Evolutionary conservation across 768 basidiomycete species (phyloP), one percentile per base, ranked within the genome.

Genomic region (Tulasnella sp.): DNA sequence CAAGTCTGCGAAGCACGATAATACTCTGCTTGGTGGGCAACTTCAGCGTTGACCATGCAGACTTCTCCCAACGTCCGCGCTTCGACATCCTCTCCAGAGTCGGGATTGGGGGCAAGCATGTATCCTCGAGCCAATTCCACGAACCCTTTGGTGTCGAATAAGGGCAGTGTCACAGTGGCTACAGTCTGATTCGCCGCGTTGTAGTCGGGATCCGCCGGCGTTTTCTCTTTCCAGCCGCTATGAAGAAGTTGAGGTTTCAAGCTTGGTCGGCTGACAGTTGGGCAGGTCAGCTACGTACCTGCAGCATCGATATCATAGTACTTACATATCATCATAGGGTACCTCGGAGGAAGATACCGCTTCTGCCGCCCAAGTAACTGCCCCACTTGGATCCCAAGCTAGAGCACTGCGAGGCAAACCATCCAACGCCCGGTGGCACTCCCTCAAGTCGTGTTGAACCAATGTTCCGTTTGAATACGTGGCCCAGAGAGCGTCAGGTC

Each of bases 241-340:
- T 60, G 44, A n/a, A 76, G 37, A 9, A 77, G 72, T 11, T 77
- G 79, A 12, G 28, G 50, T 31, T 40, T 60, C 37, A 77, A 46
- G 14, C 79, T 79, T 28, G 79, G 78, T 28, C 28, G 64, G 28
- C 64, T 69, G 34, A 18, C 2, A 20, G 6, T 31, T 69, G 64
- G 6, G 9, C 0, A 11, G 14, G 18, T 69, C 20, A 69, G 64
- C 64, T 14, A 37, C 34, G 34, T 18, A 14, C 6, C 31, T 9
- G 64, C 34, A 34, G 2, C 2, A 50, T 28, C 48, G 31, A 24
- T n/a, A 48, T 3, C 20, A n/a, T 40, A 20, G n/a, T 18, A 86
- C 91, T 77, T 83, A 94, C 94, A 92, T 83, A 83, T 96, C 95
- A 82, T 96, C 95, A 81, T 93, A 96, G 2, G 95, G 95, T 2